These are phyloP conservation scores for Aspergillus fijiensis DNA, from an alignment of 2,329 filamentous ascomycete genomes.

Conservation along the genomic window DNA sequence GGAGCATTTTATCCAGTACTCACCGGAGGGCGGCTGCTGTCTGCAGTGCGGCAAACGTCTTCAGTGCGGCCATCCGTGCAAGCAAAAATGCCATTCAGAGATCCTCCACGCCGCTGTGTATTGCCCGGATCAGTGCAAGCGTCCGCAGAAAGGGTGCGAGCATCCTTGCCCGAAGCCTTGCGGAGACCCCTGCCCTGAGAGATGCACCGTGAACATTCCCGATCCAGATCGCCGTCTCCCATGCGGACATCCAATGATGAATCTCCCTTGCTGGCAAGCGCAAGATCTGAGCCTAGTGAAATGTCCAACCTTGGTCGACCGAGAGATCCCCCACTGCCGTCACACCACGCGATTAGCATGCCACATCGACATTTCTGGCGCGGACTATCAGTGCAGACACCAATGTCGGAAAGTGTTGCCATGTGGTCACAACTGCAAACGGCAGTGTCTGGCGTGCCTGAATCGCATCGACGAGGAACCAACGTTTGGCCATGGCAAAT, in stretches of 20 bases:
- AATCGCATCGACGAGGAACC: constrained; percentile 32
- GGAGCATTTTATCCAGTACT: constrained; percentile 57
- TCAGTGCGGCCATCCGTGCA: constrained; percentile 48
- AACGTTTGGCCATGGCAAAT: constrained; percentile 45
- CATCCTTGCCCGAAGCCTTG: constrained; percentile 46
- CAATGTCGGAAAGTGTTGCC: constrained; percentile 48
- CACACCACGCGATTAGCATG: constrained; percentile 57
- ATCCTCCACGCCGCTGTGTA: constrained; percentile 42
- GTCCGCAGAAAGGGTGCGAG: constrained; percentile 38
- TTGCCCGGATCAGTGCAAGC: constrained; percentile 44
- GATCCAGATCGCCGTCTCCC: constrained; percentile 10
- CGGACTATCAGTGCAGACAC: constrained; percentile 49
- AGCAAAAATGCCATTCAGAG: constrained; percentile 47
- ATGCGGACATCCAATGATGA: constrained; percentile 33
- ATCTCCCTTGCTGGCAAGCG: constrained; percentile 37
- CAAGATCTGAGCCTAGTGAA: constrained; percentile 49
- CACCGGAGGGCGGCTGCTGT: constrained; percentile 63
- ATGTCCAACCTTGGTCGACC: constrained; percentile 52
- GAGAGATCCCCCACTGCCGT: constrained; percentile 54
- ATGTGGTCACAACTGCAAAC: constrained; percentile 62
- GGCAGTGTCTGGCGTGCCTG: constrained; percentile 51
- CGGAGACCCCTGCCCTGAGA: constrained; percentile 41
- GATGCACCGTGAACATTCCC: constrained; percentile 27
- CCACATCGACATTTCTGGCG: constrained; percentile 43
- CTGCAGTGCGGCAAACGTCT: constrained; percentile 49